Percentiles rank a stretch among this genome's conserved stretches.
Conservation (phyloP, 768 basidiomycete genomes). For the Russula virescens region DNA sequence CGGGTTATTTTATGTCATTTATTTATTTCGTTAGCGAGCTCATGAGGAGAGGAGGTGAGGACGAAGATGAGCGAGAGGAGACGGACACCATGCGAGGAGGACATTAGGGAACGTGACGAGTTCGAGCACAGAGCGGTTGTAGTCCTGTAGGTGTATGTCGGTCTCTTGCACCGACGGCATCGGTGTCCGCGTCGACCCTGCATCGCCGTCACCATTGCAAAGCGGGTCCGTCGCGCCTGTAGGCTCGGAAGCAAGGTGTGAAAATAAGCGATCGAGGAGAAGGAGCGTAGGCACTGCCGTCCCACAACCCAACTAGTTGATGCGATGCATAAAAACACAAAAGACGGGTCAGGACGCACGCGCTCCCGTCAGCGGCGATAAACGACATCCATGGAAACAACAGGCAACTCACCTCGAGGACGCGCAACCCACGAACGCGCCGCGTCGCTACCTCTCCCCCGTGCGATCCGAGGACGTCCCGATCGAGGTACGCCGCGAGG, state of each 20-base stretch:
- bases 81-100: constrained; percentile 76
- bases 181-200: constrained; percentile 4
- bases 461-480: constrained; percentile 26
- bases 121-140: constrained; percentile 75
- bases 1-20: neutral
- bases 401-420: constrained; percentile 59
- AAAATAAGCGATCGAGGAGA: constrained; percentile 57
- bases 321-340: constrained; percentile 1
- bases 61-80: neutral
- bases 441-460: constrained; percentile 24
- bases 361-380: neutral
- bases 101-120: constrained; percentile 78
- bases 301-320: constrained; percentile 87
- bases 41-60: too few species aligned
- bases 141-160: constrained; percentile 82
- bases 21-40: neutral
- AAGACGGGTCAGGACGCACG: neutral
- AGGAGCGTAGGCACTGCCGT: constrained; percentile 82
- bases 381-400: neutral
- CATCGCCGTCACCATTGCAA: neutral
- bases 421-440: constrained; percentile 41
- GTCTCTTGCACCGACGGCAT: constrained; percentile 31
- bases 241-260: constrained; percentile 23
- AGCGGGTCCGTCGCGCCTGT: neutral
- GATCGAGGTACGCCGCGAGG: constrained; percentile 61